Evolutionary conservation across 202 grass and related monocot genomes (phyloP).

Genomic region (Brachypodium distachyon): DNA sequence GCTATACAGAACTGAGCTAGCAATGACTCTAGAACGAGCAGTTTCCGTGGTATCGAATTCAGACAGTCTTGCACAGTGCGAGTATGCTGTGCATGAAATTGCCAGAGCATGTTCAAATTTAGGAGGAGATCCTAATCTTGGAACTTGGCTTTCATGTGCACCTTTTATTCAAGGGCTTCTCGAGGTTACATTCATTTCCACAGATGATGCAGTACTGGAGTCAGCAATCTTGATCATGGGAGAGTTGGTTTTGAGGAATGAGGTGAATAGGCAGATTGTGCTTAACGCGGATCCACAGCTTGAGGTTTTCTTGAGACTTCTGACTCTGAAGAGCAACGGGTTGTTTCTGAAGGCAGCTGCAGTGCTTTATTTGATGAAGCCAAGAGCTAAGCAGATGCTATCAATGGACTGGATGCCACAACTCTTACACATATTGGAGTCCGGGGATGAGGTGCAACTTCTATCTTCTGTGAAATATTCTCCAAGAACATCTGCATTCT

Average conservation of each 20-base stretch:
- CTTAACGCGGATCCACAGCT: constrained; percentile 94
- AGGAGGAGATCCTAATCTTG: constrained; percentile 35
- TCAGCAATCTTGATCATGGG: constrained; percentile 75
- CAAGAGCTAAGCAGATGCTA: constrained; percentile 97
- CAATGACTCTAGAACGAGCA: constrained; percentile 64
- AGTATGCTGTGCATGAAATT: constrained; percentile 65
- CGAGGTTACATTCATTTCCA: constrained; percentile 91
- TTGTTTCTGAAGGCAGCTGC: constrained; percentile 73
- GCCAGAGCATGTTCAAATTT: constrained; percentile 58
- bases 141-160: constrained; percentile 50
- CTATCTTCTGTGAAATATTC: constrained; percentile 58
- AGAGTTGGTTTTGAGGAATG: constrained; percentile 52
- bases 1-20: constrained; percentile 9
- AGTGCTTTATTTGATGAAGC: constrained; percentile 74
- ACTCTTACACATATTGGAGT: constrained; percentile 69
- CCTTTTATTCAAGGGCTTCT: constrained; percentile 92
- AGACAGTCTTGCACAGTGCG: constrained; percentile 58
- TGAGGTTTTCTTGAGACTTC: constrained; percentile 85
- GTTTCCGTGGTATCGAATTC: constrained; percentile 72
- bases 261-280: constrained; percentile 76
- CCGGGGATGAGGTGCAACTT: constrained; percentile 62
- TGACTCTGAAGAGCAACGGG: constrained; percentile 64
- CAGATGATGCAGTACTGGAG: constrained; percentile 74
- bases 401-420: constrained; percentile 86
- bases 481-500: constrained; percentile 75